Conservation (phyloP, 2,329 filamentous ascomycete genomes). For the Zymoseptoria passerinii region DNA sequence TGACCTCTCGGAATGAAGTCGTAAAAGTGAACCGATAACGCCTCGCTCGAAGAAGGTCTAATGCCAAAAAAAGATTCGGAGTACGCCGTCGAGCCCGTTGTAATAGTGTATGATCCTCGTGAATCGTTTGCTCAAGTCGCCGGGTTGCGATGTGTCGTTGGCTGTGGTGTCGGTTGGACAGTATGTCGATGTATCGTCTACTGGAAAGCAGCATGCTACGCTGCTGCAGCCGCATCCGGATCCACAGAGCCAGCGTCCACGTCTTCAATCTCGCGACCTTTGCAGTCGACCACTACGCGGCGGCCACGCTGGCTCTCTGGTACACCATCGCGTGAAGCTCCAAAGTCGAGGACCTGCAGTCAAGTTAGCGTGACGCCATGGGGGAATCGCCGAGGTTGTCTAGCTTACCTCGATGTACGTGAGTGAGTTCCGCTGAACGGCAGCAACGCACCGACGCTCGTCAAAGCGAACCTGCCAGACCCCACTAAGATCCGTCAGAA, state of each 20-base stretch:
- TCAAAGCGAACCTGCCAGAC: slow-evolving; percentile 99
- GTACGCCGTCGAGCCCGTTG: background rate
- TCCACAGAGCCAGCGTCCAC: slow-evolving; percentile 18
- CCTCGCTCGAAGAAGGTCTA: background rate
- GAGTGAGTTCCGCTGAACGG: slow-evolving; percentile 82
- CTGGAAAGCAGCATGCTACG: slow-evolving; percentile 2
- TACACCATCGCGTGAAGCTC: slow-evolving; percentile 81
- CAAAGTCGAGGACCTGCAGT: slow-evolving; percentile 86
- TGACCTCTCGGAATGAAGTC: background rate
- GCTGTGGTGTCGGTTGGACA: background rate
- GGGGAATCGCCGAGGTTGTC: background rate
- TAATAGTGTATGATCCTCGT: background rate
- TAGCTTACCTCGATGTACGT: slow-evolving; percentile 87
- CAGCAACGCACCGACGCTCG: slow-evolving; percentile 86
- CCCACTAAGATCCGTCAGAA: slow-evolving; percentile 87
- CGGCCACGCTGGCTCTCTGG: slow-evolving; percentile 67
- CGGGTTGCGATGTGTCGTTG: background rate
- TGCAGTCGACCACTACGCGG: slow-evolving; percentile 53
- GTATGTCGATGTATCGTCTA: background rate
- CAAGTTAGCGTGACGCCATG: slow-evolving; percentile 26
- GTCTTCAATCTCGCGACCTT: slow-evolving; percentile 28
- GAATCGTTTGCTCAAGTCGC: background rate
- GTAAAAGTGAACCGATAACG: background rate
- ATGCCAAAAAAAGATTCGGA: background rate
- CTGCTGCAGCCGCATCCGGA: slow-evolving; percentile 6